Conservation (phyloP, 768 basidiomycete genomes). For the Tylopilus cervinicoccineus region DNA sequence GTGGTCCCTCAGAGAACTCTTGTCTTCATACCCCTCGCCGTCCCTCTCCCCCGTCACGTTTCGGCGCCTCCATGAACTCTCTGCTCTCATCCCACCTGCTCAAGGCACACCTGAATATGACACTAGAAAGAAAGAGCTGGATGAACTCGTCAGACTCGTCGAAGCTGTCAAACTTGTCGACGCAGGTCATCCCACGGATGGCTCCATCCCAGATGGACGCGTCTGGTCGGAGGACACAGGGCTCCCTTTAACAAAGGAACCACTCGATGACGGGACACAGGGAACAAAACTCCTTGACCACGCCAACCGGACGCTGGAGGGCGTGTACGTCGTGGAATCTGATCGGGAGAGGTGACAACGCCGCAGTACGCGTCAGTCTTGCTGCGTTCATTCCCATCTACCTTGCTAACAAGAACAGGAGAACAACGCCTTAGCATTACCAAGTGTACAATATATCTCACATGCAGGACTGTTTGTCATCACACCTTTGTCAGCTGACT, state of each 20-base stretch:
- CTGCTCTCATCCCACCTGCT: constrained; percentile 66
- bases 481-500: constrained; percentile 33
- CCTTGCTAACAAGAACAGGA: neutral
- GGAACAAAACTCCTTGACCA: constrained; percentile 48
- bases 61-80: constrained; percentile 62
- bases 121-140: constrained; percentile 54
- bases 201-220: constrained; percentile 37
- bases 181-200: constrained; percentile 25
- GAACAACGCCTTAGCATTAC: neutral
- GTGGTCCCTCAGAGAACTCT: constrained; percentile 76
- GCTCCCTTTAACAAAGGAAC: constrained; percentile 24
- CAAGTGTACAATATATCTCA: constrained; percentile 6
- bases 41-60: constrained; percentile 54
- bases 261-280: constrained; percentile 23
- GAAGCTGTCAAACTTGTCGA: constrained; percentile 74
- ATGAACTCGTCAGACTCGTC: constrained; percentile 70
- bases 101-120: constrained; percentile 52
- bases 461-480: neutral
- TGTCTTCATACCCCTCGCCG: constrained; percentile 75
- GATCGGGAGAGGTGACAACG: constrained; percentile 24
- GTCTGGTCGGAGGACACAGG: constrained; percentile 40
- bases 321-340: constrained; percentile 61
- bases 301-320: constrained; percentile 44
- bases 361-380: constrained; percentile 3
- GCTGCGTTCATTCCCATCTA: neutral